Conservation (phyloP, 495 filamentous ascomycete species). For the Neurospora tetrasperma region DNA sequence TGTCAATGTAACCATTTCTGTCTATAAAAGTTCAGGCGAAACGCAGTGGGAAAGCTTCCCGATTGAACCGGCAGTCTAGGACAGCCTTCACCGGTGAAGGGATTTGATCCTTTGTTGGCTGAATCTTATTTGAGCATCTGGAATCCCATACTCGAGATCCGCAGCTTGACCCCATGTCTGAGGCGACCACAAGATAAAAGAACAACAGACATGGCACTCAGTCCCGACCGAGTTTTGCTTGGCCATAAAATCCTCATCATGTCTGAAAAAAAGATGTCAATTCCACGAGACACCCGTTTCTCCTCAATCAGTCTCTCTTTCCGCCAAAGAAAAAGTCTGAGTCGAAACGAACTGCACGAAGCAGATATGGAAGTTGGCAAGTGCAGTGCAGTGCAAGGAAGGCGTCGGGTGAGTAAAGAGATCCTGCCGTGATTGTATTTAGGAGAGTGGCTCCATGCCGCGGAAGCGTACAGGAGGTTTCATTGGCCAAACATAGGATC, state of each 20-base stretch:
- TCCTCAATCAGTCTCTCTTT: too few relatives aligned
- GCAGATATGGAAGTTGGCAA: too few relatives aligned
- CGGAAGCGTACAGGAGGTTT: not conserved
- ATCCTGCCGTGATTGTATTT: not conserved
- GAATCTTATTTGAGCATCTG: too few relatives aligned
- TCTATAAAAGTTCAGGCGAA: not conserved
- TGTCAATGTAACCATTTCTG: slow-evolving; percentile 3
- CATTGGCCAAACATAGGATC: not conserved
- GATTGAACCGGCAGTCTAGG: not conserved
- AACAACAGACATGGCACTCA: not conserved
- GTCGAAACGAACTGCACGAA: too few relatives aligned
- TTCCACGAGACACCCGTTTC: too few relatives aligned
- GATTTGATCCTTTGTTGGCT: too few relatives aligned
- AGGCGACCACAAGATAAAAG: not conserved
- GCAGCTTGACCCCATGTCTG: not conserved
- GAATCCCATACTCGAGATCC: not conserved
- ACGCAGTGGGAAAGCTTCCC: not conserved
- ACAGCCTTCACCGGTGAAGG: too few relatives aligned
- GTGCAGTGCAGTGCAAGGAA: too few relatives aligned
- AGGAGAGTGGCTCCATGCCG: not conserved
- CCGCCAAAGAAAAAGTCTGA: too few relatives aligned
- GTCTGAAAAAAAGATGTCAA: too few relatives aligned
- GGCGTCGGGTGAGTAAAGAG: not conserved
- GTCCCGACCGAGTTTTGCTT: not conserved
- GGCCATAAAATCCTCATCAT: not conserved